phyloP scores from a whole-genome alignment of 2,329 filamentous ascomycete species.

The Fusarium duplospermum region DNA sequence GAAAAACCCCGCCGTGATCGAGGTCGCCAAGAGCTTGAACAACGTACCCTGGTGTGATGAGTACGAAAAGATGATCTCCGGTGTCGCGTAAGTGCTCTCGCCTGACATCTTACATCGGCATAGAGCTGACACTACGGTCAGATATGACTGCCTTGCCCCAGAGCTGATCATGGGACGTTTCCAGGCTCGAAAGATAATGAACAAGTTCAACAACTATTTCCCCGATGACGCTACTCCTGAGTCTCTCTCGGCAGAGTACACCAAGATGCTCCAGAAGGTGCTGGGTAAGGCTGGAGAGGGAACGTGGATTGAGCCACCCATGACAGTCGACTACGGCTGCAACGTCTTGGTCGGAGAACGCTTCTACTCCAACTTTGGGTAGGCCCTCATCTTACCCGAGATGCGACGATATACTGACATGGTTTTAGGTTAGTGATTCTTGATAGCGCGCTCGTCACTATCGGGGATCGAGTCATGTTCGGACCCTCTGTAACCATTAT shows the following conservation, averaged over 20 bases:
- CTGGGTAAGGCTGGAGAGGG: conserved; percentile 42
- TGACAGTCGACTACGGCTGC: conserved; percentile 73
- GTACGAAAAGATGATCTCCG: conserved; percentile 34
- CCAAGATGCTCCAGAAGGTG: conserved; percentile 8
- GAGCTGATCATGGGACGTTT: conserved; percentile 4
- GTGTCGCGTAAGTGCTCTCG: conserved; percentile 16
- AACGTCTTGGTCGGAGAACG: conserved; percentile 70
- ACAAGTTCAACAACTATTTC: conserved; percentile 18
- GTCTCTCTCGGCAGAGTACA: not conserved
- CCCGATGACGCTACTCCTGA: conserved; percentile 12
- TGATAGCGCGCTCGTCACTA: conserved; percentile 75
- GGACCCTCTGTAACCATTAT: conserved; percentile 78
- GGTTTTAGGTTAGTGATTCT: conserved; percentile 66
- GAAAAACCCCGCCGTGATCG: not conserved
- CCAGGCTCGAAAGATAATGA: not conserved
- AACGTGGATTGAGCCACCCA: conserved; percentile 68
- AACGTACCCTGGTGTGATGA: conserved; percentile 23
- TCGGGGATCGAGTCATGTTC: conserved; percentile 76
- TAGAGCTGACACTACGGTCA: not conserved
- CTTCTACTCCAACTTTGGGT: conserved; percentile 68
- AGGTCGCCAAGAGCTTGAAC: conserved; percentile 17
- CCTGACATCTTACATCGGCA: not conserved
- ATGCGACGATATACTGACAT: not conserved
- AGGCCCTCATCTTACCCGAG: not conserved
- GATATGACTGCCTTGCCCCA: conserved; percentile 8